Conservation (phyloP, 352 stramenopile genomes). For the Globisporangium takayamanum region DNA sequence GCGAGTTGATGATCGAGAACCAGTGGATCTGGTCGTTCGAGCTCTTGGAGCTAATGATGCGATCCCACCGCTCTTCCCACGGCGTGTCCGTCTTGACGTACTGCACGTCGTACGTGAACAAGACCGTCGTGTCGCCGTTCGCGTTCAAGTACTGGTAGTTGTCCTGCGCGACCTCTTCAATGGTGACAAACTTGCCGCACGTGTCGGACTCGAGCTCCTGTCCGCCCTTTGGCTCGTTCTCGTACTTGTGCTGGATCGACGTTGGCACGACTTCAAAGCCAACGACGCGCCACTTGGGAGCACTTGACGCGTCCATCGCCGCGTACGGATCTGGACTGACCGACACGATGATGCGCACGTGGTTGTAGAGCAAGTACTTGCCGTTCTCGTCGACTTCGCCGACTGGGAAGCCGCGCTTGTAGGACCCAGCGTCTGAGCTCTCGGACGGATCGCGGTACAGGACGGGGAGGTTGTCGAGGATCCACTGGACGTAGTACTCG, state of each 20-base stretch:
- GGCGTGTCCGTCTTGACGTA: slow-evolving; percentile 92
- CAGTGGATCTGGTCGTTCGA: slow-evolving; percentile 99
- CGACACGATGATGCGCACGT: slow-evolving; percentile 93
- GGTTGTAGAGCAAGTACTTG: slow-evolving; percentile 97
- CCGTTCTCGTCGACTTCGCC: slow-evolving; percentile 88
- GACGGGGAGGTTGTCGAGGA: slow-evolving; percentile 90
- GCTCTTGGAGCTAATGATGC: slow-evolving; percentile 95
- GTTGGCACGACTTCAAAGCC: slow-evolving; percentile 96
- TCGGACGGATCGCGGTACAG: slow-evolving; percentile 77
- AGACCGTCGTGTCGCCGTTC: slow-evolving; percentile 71
- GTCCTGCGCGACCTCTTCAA: slow-evolving; percentile 68
- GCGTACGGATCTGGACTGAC: slow-evolving; percentile 88
- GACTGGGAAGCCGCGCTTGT: slow-evolving; percentile 90
- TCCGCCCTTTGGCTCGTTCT: slow-evolving; percentile 75
- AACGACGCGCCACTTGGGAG: slow-evolving; percentile 86
- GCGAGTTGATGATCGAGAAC: slow-evolving; percentile 99
- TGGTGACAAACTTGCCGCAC: slow-evolving; percentile 87
- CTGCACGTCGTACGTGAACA: slow-evolving; percentile 99
- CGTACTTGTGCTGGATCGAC: slow-evolving; percentile 91
- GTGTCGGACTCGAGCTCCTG: slow-evolving; percentile 78
- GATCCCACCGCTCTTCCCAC: slow-evolving; percentile 98
- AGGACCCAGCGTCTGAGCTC: slow-evolving; percentile 56
- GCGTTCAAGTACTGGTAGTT: slow-evolving; percentile 84
- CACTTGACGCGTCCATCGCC: slow-evolving; percentile 30
- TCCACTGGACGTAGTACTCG: slow-evolving; percentile 94